Evolutionary conservation across 306 rosid species (phyloP).

Genomic region (Acacia melanoxylon): DNA sequence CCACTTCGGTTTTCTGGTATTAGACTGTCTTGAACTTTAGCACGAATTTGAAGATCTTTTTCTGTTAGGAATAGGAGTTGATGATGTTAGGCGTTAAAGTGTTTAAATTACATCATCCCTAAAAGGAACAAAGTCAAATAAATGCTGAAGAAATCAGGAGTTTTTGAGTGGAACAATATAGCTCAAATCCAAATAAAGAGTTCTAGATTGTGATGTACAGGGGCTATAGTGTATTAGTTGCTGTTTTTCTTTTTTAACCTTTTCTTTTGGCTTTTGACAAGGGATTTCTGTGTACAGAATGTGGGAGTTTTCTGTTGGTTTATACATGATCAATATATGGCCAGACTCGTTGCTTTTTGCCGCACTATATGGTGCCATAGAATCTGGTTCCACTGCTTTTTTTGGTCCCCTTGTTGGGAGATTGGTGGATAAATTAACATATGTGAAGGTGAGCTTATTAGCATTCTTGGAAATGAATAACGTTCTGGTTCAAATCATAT

Average conservation of each 20-base stretch:
- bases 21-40: background rate
- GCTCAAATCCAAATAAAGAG: background rate
- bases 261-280: background rate
- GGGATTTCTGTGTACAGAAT: conserved; percentile 48
- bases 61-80: background rate
- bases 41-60: background rate
- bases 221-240: background rate
- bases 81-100: background rate
- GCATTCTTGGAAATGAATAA: background rate
- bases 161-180: background rate
- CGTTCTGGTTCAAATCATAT: background rate
- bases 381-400: conserved; percentile 76
- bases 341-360: conserved; percentile 80
- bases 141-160: conserved; percentile 1
- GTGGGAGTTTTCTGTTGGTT: conserved; percentile 99
- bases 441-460: conserved; percentile 56
- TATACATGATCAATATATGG: conserved; percentile 89
- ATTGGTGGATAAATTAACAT: conserved; percentile 66
- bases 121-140: background rate
- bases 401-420: conserved; percentile 83
- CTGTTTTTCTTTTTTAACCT: background rate
- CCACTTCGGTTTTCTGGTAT: background rate
- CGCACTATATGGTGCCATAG: conserved; percentile 87
- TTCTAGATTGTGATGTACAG: conserved; percentile 13
- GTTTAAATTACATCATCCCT: background rate